Evolutionary conservation across 257 asterid genomes (phyloP).

Genomic region (Verbascum thapsus): DNA sequence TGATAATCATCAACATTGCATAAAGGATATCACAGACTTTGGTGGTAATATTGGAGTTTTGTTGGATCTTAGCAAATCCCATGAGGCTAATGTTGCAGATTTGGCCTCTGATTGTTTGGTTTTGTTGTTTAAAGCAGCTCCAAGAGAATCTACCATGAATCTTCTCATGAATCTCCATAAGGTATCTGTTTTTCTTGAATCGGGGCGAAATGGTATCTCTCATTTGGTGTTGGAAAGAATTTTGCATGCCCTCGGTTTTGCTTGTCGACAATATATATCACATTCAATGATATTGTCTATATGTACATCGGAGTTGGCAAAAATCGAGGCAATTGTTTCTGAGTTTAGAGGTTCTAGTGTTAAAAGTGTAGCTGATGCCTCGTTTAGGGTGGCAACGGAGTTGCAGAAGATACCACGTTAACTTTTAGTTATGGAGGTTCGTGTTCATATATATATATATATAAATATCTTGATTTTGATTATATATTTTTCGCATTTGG

Average conservation of each 20-base stretch:
- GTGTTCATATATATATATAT: conserved; percentile 24
- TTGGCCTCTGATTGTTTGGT: conserved; percentile 84
- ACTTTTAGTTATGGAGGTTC: conserved; percentile 41
- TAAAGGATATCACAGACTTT: conserved; percentile 77
- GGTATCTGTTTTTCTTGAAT: conserved; percentile 64
- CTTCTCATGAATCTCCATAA: conserved; percentile 71
- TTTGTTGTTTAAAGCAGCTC: conserved; percentile 76
- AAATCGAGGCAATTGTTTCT: conserved; percentile 57
- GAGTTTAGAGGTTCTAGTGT: conserved; percentile 56
- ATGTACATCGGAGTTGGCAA: conserved; percentile 51
- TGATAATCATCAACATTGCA: conserved; percentile 48
- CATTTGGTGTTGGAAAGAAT: conserved; percentile 61
- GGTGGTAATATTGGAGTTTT: conserved; percentile 80
- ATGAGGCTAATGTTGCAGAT: conserved; percentile 55
- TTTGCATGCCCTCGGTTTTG: conserved; percentile 72
- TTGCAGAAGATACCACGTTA: conserved; percentile 80
- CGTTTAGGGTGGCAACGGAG: conserved; percentile 68
- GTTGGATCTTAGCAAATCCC: conserved; percentile 65
- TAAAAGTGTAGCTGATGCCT: conserved; percentile 57
- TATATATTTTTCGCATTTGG: neutral
- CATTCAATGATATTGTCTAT: conserved; percentile 80
- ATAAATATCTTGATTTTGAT: conserved; percentile 1
- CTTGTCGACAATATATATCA: conserved; percentile 70
- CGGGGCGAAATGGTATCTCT: conserved; percentile 38
- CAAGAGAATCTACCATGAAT: conserved; percentile 89